These are phyloP conservation scores for Aspergillus ochraceus DNA, from an alignment of 2,329 filamentous ascomycete species.

Conservation along the genomic window DNA sequence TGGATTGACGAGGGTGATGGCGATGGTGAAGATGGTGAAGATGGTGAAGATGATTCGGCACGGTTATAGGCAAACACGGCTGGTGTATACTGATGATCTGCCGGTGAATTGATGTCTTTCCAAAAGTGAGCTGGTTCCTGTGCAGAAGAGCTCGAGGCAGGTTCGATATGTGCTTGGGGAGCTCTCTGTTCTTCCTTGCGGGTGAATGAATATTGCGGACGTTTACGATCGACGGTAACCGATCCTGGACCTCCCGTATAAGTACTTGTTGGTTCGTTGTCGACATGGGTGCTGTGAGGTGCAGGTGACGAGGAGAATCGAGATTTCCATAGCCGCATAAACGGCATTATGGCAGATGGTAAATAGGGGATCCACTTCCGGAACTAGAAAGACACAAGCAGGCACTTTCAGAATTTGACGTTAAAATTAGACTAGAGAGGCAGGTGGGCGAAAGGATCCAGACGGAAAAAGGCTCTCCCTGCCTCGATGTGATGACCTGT, in stretches of 20 bases:
- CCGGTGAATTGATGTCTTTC: constrained; percentile 9
- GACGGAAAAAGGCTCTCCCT: neutral
- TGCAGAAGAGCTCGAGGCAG: constrained; percentile 1
- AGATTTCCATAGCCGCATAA: constrained; percentile 1
- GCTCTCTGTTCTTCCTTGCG: neutral
- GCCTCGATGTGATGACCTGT: neutral
- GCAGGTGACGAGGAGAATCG: constrained; percentile 3
- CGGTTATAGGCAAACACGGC: neutral
- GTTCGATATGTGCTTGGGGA: neutral
- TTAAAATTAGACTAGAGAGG: neutral
- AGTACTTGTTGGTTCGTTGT: neutral
- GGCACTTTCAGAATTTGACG: neutral
- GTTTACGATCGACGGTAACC: neutral
- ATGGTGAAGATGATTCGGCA: neutral
- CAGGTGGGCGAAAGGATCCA: neutral
- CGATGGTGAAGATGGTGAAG: neutral
- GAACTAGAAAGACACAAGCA: neutral
- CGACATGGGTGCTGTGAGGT: neutral
- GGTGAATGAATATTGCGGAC: neutral
- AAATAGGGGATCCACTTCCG: neutral
- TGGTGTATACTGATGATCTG: neutral
- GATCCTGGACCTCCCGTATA: neutral
- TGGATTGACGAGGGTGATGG: neutral
- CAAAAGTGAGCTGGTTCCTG: constrained; percentile 9
- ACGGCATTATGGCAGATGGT: constrained; percentile 1